Evolutionary conservation across 108 stramenopile species (phyloP), one percentile per base, ranked within the genome.

Genomic region (Cyclotella baltica): DNA sequence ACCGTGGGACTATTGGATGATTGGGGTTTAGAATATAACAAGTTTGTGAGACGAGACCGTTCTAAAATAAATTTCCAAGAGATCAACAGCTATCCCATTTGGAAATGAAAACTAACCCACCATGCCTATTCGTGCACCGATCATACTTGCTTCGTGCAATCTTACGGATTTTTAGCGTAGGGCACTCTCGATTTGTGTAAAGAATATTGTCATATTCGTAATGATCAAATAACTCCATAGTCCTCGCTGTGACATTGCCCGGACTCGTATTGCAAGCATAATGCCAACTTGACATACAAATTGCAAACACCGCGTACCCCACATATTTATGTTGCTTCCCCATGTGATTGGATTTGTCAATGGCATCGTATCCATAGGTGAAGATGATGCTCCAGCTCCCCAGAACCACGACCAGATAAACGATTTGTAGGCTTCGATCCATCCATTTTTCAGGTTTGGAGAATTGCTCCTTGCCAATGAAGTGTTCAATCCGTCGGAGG

Each of bases 91-190:
- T n/a, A n/a, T n/a, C n/a, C n/a, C n/a, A n/a, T n/a, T n/a, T n/a
- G n/a, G n/a, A n/a, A n/a, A n/a, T n/a, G n/a, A n/a, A n/a, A n/a
- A n/a, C n/a, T n/a, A 43, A n/a, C 63, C 23, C 38, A 64, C 63
- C 82, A 72, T 93, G 89, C 40, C 77, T 62, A 33, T 85, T 84
- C 50, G 89, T 86, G 56, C 78, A 79, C 61, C 94, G 82, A 81
- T 95, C 93, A 75, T 85, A 97, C 72, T 95, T 97, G 72, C 87
- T 86, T 19, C 96, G 73, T 10, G 96, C 90, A 22, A 93, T 62
- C 72, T 87, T 87, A 20, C 81, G 77, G 57, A 97, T 83, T n/a
- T 82, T 67, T 10, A 88, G 75, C 0, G 93, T 94, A 11, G 86
- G 83, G 67, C 93, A 94, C 10, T 70, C 70, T 59, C 69, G 66